Evolutionary conservation across 1,139 yeast species (phyloP).

Genomic region (Hansenula sp.): DNA sequence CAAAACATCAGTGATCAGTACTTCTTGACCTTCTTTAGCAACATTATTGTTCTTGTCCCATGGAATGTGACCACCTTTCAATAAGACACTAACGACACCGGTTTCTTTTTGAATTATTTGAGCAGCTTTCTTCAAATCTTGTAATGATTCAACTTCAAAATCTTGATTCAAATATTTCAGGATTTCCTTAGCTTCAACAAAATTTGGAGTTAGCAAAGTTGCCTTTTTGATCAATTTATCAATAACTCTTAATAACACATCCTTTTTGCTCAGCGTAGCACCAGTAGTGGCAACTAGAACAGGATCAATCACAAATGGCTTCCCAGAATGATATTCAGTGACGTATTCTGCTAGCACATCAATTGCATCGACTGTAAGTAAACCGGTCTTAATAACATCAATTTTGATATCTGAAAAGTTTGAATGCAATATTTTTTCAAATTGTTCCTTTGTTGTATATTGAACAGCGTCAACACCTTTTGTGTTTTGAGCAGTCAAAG

Average conservation of each 20-base stretch:
- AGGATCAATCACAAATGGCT: conserved; percentile 66
- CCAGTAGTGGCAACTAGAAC: conserved; percentile 85
- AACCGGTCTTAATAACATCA: conserved; percentile 78
- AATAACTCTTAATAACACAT: conserved; percentile 42
- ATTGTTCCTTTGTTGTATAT: conserved; percentile 39
- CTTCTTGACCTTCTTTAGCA: conserved; percentile 8
- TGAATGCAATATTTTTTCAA: conserved; percentile 46
- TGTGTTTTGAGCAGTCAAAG: conserved; percentile 83
- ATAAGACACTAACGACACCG: conserved; percentile 51
- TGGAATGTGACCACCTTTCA: conserved; percentile 83
- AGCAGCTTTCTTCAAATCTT: conserved; percentile 41
- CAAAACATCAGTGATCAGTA: conserved; percentile 53
- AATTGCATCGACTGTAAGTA: conserved; percentile 63
- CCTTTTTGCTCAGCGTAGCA: conserved; percentile 45
- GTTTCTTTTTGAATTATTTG: conserved; percentile 36
- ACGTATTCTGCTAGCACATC: conserved; percentile 39
- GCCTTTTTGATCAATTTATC: conserved; percentile 49
- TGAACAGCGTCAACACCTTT: conserved; percentile 50
- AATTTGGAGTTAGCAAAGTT: conserved; percentile 73
- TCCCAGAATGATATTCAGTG: conserved; percentile 28
- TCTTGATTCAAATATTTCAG: conserved; percentile 23
- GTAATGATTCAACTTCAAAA: conserved; percentile 24
- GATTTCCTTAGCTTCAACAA: conserved; percentile 56
- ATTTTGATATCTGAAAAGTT: conserved; percentile 62
- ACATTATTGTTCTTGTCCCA: conserved; percentile 27